A percentile compares a stretch with the other conserved stretches of the same genome.
phyloP scores from a whole-genome alignment of 2,329 filamentous ascomycete genomes.

The Amauroascus niger region DNA sequence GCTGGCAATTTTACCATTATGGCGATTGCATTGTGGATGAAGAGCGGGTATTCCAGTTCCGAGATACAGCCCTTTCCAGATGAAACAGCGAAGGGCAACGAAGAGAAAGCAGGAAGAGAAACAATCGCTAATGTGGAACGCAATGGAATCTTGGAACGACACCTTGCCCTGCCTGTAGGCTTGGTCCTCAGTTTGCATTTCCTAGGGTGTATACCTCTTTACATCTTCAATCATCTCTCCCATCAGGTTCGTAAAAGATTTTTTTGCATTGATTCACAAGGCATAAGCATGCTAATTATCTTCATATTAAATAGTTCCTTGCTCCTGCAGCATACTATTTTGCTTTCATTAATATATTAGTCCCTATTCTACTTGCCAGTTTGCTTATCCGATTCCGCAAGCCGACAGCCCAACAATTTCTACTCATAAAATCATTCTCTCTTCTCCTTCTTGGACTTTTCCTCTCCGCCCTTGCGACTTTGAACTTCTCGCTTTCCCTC shows the following conservation, averaged over 20 bases:
- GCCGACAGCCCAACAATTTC: slow-evolving; percentile 59
- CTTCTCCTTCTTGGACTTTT: slow-evolving; percentile 87
- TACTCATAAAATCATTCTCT: slow-evolving; percentile 79
- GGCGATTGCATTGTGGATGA: slow-evolving; percentile 87
- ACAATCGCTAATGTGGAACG: slow-evolving; percentile 16
- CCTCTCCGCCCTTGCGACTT: slow-evolving; percentile 80
- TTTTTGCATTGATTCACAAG: not conserved
- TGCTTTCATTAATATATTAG: slow-evolving; percentile 43
- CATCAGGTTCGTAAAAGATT: slow-evolving; percentile 46
- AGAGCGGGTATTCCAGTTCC: slow-evolving; percentile 50
- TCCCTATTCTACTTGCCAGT: slow-evolving; percentile 50
- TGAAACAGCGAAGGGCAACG: slow-evolving; percentile 26
- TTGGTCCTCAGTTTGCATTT: slow-evolving; percentile 66
- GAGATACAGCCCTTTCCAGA: slow-evolving; percentile 16
- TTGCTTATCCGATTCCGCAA: slow-evolving; percentile 43
- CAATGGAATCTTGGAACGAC: slow-evolving; percentile 30
- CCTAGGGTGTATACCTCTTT: slow-evolving; percentile 69
- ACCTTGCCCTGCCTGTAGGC: slow-evolving; percentile 48
- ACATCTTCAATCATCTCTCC: slow-evolving; percentile 69
- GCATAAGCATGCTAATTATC: slow-evolving; percentile 12
- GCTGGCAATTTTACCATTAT: slow-evolving; percentile 93
- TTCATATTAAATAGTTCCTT: slow-evolving; percentile 49
- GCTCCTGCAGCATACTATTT: slow-evolving; percentile 51
- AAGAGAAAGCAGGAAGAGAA: slow-evolving; percentile 14
- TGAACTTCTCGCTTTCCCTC: slow-evolving; percentile 90